These are phyloP conservation scores for Ambrosia hybrid DNA, from an alignment of 140 eudicot species.

Conservation along the genomic window DNA sequence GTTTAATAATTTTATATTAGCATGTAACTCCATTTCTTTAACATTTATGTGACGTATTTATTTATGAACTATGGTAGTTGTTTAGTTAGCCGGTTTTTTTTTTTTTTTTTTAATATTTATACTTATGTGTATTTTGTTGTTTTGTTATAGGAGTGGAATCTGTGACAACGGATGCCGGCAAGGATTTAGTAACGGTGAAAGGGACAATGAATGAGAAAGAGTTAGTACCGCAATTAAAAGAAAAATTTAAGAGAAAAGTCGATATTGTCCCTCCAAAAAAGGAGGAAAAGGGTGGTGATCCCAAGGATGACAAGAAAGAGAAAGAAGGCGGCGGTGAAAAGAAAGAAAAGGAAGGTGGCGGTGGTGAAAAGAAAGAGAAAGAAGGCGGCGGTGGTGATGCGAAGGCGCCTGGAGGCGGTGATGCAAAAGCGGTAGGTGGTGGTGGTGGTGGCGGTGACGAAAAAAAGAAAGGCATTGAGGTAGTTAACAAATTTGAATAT, in stretches of 20 bases:
- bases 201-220: conserved; percentile 89
- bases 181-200: conserved; percentile 71
- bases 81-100: conserved; percentile 4
- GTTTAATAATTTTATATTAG: background rate
- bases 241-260: conserved; percentile 54
- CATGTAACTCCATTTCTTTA: too few species aligned
- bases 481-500: conserved; percentile 61
- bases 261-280: conserved; percentile 70
- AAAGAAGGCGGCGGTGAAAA: conserved; percentile 11
- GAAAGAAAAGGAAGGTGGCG: conserved; percentile 33
- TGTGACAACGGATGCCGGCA: conserved; percentile 45
- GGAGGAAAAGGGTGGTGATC: conserved; percentile 44
- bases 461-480: conserved; percentile 44
- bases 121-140: background rate
- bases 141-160: conserved; percentile 59
- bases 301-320: conserved; percentile 5
- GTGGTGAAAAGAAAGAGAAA: conserved; percentile 29
- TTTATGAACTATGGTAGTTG: background rate
- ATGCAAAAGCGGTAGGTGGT: background rate
- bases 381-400: conserved; percentile 18
- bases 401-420: conserved; percentile 25
- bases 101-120: background rate
- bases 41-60: conserved; percentile 2
- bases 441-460: conserved; percentile 22
- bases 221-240: conserved; percentile 53